Percentiles rank a stretch among this genome's conserved stretches.
Conservation (phyloP, 352 stramenopile genomes). For the Phytophthora chlamydospora region DNA sequence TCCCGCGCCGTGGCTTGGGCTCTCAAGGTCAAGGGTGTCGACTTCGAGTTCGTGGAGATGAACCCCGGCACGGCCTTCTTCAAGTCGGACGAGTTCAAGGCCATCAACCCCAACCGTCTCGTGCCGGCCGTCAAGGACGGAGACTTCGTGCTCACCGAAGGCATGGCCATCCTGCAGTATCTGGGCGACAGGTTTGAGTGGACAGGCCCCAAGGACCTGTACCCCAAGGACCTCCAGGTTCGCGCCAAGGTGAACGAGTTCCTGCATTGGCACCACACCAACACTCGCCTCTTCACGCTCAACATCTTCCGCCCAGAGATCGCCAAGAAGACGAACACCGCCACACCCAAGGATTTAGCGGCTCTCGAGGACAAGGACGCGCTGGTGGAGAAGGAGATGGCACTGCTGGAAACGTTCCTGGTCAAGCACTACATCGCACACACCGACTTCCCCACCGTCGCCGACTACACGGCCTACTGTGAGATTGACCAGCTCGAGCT, state of each 20-base stretch:
- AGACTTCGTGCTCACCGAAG: slow-evolving; percentile 46
- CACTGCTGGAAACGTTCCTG: slow-evolving; percentile 42
- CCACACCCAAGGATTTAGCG: slow-evolving; percentile 28
- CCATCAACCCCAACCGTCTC: slow-evolving; percentile 39
- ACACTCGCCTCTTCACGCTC: slow-evolving; percentile 38
- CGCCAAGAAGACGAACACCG: slow-evolving; percentile 11
- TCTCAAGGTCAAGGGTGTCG: slow-evolving; percentile 33
- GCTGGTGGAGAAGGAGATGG: slow-evolving; percentile 25
- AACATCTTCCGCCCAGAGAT: slow-evolving; percentile 32
- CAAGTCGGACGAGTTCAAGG: slow-evolving; percentile 37
- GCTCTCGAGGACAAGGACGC: slow-evolving; percentile 26
- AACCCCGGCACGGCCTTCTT: slow-evolving; percentile 21
- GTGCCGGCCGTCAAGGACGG: slow-evolving; percentile 45
- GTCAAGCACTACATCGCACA: slow-evolving; percentile 38
- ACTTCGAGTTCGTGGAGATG: slow-evolving; percentile 33
- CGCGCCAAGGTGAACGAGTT: slow-evolving; percentile 52
- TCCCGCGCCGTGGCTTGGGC: slow-evolving; percentile 23
- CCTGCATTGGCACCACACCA: slow-evolving; percentile 54
- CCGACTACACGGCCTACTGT: slow-evolving; percentile 48
- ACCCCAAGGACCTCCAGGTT: slow-evolving; percentile 27
- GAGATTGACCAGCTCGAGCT: slow-evolving; percentile 51
- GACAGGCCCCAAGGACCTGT: slow-evolving; percentile 31
- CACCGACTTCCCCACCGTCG: slow-evolving; percentile 41
- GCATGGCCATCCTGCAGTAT: slow-evolving; percentile 45
- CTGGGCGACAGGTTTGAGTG: slow-evolving; percentile 43